A percentile compares a stretch with the other conserved stretches of the same genome.
Conservation (phyloP, 805 yeast species). For the Kodamaea laetipori region DNA sequence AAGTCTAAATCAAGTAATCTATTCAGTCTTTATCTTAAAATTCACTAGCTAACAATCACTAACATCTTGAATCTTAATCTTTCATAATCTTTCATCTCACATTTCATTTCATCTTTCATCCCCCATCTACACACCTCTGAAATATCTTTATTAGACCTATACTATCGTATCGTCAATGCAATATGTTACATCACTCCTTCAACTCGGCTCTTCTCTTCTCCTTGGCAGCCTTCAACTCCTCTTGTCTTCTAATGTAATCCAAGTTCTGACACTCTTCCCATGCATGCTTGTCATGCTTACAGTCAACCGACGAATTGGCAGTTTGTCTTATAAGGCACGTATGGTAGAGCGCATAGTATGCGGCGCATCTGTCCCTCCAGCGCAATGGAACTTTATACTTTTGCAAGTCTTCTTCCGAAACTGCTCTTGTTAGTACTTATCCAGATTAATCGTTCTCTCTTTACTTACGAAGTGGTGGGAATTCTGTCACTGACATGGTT, state of each 20-base stretch:
- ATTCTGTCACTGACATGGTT: conserved; percentile 35
- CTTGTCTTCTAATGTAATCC: conserved; percentile 79
- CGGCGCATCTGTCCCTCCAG: conserved; percentile 84
- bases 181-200: conserved; percentile 1
- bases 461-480: conserved; percentile 46
- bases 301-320: conserved; percentile 50
- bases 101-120: no score
- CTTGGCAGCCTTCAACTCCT: conserved; percentile 64
- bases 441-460: not conserved
- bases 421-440: conserved; percentile 39
- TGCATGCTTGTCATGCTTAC: conserved; percentile 75
- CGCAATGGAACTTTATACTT: conserved; percentile 73
- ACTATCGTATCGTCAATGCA: not conserved
- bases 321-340: conserved; percentile 47
- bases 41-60: no score
- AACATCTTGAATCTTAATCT: no score
- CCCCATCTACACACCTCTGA: not conserved
- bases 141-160: not conserved
- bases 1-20: no score
- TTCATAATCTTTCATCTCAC: no score
- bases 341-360: conserved; percentile 46
- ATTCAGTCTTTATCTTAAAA: no score
- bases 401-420: conserved; percentile 83
- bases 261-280: conserved; percentile 85
- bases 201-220: conserved; percentile 35